These are phyloP conservation scores for Podila epigama DNA, from an alignment of 192 early-diverging fungal species.

Conservation along the genomic window DNA sequence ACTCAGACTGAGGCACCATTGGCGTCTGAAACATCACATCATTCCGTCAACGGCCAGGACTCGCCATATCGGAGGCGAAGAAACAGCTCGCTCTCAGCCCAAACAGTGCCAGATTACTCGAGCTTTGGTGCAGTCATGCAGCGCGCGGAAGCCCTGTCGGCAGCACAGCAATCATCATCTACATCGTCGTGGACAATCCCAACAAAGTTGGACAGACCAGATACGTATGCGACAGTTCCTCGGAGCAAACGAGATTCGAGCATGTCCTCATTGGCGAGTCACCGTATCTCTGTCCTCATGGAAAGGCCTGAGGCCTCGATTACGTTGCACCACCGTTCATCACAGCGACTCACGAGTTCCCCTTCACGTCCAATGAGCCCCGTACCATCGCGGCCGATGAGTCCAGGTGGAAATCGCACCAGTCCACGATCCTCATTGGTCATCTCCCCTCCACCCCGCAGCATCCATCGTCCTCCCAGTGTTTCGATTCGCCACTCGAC, in stretches of 20 bases:
- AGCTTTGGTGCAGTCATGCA: slow-evolving; percentile 43
- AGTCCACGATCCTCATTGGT: slow-evolving; percentile 40
- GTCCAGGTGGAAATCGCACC: slow-evolving; percentile 17
- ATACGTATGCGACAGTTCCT: slow-evolving; percentile 22
- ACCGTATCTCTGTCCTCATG: slow-evolving; percentile 3
- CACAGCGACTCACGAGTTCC: slow-evolving; percentile 1
- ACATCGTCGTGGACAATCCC: slow-evolving; percentile 39
- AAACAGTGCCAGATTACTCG: slow-evolving; percentile 19
- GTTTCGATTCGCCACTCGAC: slow-evolving; percentile 37
- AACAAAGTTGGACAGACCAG: slow-evolving; percentile 7
- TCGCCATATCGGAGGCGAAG: slow-evolving; percentile 26
- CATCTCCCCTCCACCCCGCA: slow-evolving; percentile 38
- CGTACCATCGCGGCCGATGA: slow-evolving; percentile 23
- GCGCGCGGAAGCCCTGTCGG: slow-evolving; percentile 30
- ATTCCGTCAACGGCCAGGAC: slow-evolving; percentile 10
- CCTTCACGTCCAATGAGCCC: slow-evolving; percentile 22
- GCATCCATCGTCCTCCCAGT: slow-evolving; percentile 32
- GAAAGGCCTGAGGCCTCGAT: slow-evolving; percentile 2
- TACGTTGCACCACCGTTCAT: not conserved
- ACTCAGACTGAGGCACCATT: not conserved
- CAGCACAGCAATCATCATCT: slow-evolving; percentile 1
- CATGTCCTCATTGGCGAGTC: slow-evolving; percentile 5
- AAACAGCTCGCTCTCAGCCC: slow-evolving; percentile 36
- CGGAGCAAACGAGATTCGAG: slow-evolving; percentile 34
- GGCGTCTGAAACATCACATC: not conserved